These are phyloP conservation scores for Phialophora macrospora DNA, from an alignment of 2,329 filamentous ascomycete genomes.

Conservation along the genomic window DNA sequence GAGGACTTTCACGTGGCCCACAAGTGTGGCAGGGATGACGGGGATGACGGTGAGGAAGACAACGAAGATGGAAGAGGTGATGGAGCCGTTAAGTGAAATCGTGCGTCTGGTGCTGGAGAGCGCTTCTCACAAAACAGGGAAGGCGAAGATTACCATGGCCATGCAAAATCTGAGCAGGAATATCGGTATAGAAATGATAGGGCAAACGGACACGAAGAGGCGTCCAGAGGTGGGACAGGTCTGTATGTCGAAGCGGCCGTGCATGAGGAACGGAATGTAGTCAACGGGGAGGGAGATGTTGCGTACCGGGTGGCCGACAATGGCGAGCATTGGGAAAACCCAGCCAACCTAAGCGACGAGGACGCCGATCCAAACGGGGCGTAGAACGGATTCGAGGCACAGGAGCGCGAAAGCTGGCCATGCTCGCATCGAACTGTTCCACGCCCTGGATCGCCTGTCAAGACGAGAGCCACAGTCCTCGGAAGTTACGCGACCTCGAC, in stretches of 20 bases:
- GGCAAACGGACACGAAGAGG: background rate
- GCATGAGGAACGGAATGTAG: background rate
- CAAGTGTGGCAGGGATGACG: background rate
- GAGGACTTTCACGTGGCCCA: background rate
- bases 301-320: background rate
- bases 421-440: constrained; percentile 4
- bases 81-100: background rate
- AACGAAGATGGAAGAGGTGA: background rate
- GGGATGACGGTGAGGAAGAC: constrained; percentile 1
- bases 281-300: background rate
- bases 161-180: background rate
- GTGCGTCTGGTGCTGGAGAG: background rate
- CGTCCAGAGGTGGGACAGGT: background rate
- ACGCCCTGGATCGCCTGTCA: background rate
- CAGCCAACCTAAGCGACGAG: background rate
- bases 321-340: background rate
- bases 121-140: background rate
- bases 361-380: background rate
- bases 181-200: background rate
- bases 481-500: background rate
- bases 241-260: background rate
- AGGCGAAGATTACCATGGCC: background rate
- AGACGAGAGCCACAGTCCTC: background rate
- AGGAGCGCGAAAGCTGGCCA: constrained; percentile 2
- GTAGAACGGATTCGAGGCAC: background rate